Base-by-base conservation (phyloP, 106 monocot genomes). In the Agapanthus africanus region DNA sequence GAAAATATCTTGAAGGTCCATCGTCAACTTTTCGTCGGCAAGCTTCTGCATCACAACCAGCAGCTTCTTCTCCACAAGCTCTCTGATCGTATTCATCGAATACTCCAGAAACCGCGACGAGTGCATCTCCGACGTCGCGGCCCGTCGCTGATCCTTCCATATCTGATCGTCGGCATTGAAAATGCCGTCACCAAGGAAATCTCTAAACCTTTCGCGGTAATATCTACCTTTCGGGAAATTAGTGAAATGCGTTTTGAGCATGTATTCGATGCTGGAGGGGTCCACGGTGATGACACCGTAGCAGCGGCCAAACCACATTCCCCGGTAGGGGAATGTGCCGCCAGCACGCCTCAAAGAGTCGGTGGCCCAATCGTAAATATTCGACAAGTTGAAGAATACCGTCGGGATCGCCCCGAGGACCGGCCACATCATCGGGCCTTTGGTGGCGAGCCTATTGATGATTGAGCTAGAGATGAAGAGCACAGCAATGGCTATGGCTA, bases 151-250 rank as follows among this genome's bases (percentile, higher is more conserved):
- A 46, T 83, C 82, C 44, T 75, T 76, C 97, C 92, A 99, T 15
- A 11, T 31, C 31, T 71, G 66, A 37, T 69, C 82, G 66, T 99
- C 97, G 33, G 92, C 92, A 75, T 99, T 99, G 82, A 99, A 99
- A 40, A 99, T 99, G 34, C 97, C 97, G 44, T 85, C 84, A 23
- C 97, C 97, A 32, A 99, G 87, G 39, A 99, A 63, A 37, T 92
- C 97, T 16, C 26, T 40, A 66, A 99, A 97, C 28, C 95, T 65
- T 64, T 97, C 95, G 4, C 80, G 77, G 80, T 77, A 97, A 76
- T 90, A 87, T 16, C 59, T 49, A 0, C 92, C 97, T 38, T 99
- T 99, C 54, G 97, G 97, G 81, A 84, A 99, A 75, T 99, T 99
- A 38, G 76, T 21, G 75, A 99, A 99, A 40, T 71, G 65, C 19